Conservation (phyloP, 257 asterid species). For the Mentha longifolia region DNA sequence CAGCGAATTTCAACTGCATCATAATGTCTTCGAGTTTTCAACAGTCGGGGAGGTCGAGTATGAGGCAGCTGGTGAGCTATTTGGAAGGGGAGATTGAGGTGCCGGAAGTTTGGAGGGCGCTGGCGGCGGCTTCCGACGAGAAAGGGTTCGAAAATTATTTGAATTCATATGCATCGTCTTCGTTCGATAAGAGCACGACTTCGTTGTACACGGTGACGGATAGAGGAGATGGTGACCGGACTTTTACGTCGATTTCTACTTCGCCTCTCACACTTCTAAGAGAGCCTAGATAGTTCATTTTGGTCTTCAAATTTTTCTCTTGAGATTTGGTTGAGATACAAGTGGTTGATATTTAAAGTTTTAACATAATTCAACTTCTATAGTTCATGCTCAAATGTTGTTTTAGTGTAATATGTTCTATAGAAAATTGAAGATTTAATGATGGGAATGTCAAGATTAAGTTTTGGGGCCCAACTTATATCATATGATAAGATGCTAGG, state of each 20-base stretch:
- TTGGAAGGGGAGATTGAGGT: constrained; percentile 49
- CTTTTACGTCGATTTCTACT: constrained; percentile 44
- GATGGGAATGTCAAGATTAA: too few species aligned
- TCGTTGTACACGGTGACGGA: constrained; percentile 29
- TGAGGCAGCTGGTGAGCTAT: constrained; percentile 56
- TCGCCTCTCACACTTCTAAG: constrained; percentile 40
- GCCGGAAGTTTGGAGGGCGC: constrained; percentile 43
- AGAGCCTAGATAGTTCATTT: constrained; percentile 40
- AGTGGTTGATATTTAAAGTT: not conserved
- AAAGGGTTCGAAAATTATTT: constrained; percentile 56
- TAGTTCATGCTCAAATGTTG: too few species aligned
- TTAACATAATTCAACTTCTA: not conserved
- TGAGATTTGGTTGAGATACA: not conserved
- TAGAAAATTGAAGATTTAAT: too few species aligned
- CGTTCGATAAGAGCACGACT: constrained; percentile 40
- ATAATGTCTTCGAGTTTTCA: constrained; percentile 51
- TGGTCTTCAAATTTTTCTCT: not conserved
- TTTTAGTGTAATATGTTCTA: too few species aligned
- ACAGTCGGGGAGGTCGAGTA: constrained; percentile 49
- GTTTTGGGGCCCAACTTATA: too few species aligned
- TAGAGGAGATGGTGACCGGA: constrained; percentile 40
- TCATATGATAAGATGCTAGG: not conserved
- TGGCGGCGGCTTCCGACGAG: constrained; percentile 33
- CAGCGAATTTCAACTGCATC: too few species aligned
- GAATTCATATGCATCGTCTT: constrained; percentile 54